phyloP scores from a whole-genome alignment of 2,329 filamentous ascomycete genomes.

The Dryadomyces sulphureus region DNA sequence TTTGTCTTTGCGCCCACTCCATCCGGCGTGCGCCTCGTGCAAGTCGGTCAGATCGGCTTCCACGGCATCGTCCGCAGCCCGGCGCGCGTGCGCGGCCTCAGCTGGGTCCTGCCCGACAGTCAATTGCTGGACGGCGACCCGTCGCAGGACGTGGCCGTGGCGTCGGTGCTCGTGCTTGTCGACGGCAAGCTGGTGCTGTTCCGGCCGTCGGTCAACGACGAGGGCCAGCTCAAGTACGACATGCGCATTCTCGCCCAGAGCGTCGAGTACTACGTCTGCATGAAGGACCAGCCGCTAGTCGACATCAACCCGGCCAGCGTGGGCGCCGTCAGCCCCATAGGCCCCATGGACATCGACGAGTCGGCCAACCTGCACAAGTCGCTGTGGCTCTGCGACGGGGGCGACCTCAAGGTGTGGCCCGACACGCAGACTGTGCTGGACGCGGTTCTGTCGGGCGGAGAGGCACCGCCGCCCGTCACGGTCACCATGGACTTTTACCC shows the following conservation, averaged over 20 bases:
- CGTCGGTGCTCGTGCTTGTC: slow-evolving; percentile 89
- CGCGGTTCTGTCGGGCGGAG: slow-evolving; percentile 47
- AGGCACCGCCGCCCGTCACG: slow-evolving; percentile 59
- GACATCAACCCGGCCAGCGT: not conserved
- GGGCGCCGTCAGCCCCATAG: no score
- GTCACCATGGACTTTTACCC: slow-evolving; percentile 93
- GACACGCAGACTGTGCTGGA: slow-evolving; percentile 74
- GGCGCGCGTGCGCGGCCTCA: slow-evolving; percentile 79
- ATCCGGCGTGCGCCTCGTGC: slow-evolving; percentile 51
- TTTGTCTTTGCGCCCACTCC: slow-evolving; percentile 65
- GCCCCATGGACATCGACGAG: not conserved
- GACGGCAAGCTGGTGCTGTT: slow-evolving; percentile 91
- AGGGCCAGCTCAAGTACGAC: slow-evolving; percentile 85
- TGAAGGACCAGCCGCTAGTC: slow-evolving; percentile 62
- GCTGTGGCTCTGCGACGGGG: slow-evolving; percentile 87
- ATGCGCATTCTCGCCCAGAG: slow-evolving; percentile 96
- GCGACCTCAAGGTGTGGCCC: slow-evolving; percentile 74
- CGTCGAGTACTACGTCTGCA: slow-evolving; percentile 86
- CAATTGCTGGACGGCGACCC: slow-evolving; percentile 86
- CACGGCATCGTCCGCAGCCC: slow-evolving; percentile 92
- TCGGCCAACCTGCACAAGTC: slow-evolving; percentile 52
- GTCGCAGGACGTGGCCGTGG: slow-evolving; percentile 85
- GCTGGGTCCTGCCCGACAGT: slow-evolving; percentile 87
- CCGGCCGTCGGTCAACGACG: slow-evolving; percentile 69
- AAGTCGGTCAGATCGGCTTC: slow-evolving; percentile 96